phyloP scores from a whole-genome alignment of 345 rosid species.

The Streptanthus diversifolius region DNA sequence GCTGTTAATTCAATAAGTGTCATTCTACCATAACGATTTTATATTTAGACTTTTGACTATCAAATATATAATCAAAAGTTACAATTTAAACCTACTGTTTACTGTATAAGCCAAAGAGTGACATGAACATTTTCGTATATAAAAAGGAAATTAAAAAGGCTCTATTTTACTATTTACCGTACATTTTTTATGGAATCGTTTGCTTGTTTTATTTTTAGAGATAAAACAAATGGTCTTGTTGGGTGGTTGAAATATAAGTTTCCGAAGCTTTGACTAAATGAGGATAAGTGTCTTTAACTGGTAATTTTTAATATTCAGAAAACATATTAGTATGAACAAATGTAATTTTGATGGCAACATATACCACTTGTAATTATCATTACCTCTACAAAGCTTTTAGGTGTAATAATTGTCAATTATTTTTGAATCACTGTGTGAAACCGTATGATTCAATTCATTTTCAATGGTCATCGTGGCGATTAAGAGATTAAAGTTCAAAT shows the following conservation, averaged over 20 bases:
- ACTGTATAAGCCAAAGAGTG: too few species aligned
- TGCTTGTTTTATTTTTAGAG: background rate
- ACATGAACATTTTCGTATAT: too few species aligned
- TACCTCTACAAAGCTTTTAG: constrained; percentile 13
- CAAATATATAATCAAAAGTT: background rate
- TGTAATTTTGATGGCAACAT: background rate
- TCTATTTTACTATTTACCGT: background rate
- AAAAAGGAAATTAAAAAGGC: background rate
- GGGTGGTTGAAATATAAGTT: constrained; percentile 28
- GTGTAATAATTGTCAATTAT: constrained; percentile 24
- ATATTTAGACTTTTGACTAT: too few species aligned
- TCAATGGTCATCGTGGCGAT: constrained; percentile 7
- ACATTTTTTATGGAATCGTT: background rate
- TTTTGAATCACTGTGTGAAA: constrained; percentile 12
- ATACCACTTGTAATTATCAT: background rate
- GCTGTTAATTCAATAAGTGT: too few species aligned
- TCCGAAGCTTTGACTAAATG: constrained; percentile 16
- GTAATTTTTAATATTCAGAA: background rate
- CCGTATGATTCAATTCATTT: constrained; percentile 4
- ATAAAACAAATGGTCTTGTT: constrained; percentile 14
- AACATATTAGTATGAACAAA: background rate
- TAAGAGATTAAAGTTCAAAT: background rate
- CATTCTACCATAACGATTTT: too few species aligned
- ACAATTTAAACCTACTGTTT: too few species aligned
- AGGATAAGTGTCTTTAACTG: background rate